Evolutionary conservation across 1,284 basidiomycete genomes (phyloP).

Genomic region (Rhodotorula sp.): DNA sequence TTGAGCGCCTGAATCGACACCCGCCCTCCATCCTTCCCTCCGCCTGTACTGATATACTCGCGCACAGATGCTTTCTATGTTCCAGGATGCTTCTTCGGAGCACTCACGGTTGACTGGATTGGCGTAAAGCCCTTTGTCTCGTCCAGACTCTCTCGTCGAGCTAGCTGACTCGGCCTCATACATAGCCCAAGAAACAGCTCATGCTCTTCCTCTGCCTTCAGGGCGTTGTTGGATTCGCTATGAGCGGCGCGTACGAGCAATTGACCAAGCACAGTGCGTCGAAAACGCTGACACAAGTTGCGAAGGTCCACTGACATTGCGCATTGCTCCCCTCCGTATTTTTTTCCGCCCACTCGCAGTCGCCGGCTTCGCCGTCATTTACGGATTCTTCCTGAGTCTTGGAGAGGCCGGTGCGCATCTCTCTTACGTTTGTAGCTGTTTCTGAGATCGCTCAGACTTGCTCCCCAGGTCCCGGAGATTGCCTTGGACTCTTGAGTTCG

Average conservation of each 20-base stretch:
- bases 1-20: too few species aligned
- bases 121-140: not conserved
- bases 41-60: constrained; percentile 43
- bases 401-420: constrained; percentile 55
- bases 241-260: constrained; percentile 41
- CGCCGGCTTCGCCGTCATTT: constrained; percentile 63
- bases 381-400: constrained; percentile 74
- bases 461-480: not conserved
- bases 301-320: not conserved
- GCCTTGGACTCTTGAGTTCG: constrained; percentile 62
- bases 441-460: not conserved
- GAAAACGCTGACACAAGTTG: too few species aligned
- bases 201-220: constrained; percentile 37
- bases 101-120: constrained; percentile 61
- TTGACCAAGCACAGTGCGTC: constrained; percentile 30
- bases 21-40: constrained; percentile 29
- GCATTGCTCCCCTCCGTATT: not conserved
- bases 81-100: constrained; percentile 68
- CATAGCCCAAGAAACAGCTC: constrained; percentile 35
- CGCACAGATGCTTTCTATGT: constrained; percentile 51
- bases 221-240: constrained; percentile 45
- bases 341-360: not conserved
- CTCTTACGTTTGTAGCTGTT: not conserved
- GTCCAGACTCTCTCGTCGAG: not conserved
- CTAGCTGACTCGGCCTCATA: not conserved